These are phyloP conservation scores for Sugiyamaella grinbergsii DNA, from an alignment of 1,139 yeast genomes.

Conservation along the genomic window DNA sequence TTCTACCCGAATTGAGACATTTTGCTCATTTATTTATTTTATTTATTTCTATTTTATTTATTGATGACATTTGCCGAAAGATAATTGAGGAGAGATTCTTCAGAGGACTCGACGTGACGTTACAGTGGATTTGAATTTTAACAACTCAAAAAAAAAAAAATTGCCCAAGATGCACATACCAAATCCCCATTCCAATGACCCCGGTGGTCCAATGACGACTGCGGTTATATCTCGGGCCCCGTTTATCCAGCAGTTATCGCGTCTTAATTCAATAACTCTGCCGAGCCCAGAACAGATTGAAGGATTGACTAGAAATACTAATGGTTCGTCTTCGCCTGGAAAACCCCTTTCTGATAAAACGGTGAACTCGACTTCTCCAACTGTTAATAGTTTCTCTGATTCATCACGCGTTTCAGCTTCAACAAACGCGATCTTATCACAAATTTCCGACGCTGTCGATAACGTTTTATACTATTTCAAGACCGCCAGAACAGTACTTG, in stretches of 20 bases:
- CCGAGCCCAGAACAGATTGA: conserved; percentile 21
- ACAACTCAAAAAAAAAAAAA: not conserved
- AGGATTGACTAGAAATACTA: not conserved
- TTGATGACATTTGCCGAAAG: too few species aligned
- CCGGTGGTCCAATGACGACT: conserved; percentile 14
- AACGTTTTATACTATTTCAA: conserved; percentile 30
- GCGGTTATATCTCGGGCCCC: conserved; percentile 24
- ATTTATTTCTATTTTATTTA: too few species aligned
- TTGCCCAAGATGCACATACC: not conserved
- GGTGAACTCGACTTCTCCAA: conserved; percentile 4
- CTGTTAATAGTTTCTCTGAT: not conserved
- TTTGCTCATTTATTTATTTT: too few species aligned
- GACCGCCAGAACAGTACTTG: conserved; percentile 29
- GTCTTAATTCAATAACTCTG: conserved; percentile 22
- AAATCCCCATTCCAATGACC: not conserved
- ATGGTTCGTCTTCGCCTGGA: not conserved
- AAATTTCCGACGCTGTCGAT: conserved; percentile 25
- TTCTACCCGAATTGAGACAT: too few species aligned
- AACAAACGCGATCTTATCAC: conserved; percentile 2
- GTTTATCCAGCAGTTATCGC: conserved; percentile 28
- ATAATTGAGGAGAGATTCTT: too few species aligned
- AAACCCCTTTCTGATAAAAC: conserved; percentile 15
- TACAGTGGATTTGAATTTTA: not conserved
- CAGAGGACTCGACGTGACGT: not conserved
- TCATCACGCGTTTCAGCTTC: not conserved